These are phyloP conservation scores for Pythium inflatum DNA, from an alignment of 352 stramenopile genomes.

Conservation along the genomic window DNA sequence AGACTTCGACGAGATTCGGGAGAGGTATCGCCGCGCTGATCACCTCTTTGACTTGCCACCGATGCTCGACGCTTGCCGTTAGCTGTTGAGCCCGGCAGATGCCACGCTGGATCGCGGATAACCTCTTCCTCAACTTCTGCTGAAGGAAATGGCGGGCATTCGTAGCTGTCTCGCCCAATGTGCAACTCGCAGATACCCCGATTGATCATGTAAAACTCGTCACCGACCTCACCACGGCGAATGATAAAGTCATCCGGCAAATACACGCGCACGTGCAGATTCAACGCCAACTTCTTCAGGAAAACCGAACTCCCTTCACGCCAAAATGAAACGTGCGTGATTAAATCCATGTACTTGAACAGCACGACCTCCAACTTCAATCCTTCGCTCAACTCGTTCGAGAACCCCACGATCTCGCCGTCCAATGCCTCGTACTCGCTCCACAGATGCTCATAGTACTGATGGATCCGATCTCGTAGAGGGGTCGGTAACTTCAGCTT, in stretches of 20 bases:
- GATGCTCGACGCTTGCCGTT: conserved; percentile 23
- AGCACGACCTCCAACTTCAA: conserved; percentile 44
- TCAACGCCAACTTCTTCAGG: conserved; percentile 42
- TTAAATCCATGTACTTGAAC: conserved; percentile 43
- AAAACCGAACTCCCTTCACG: conserved; percentile 40
- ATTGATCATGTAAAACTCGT: conserved; percentile 48
- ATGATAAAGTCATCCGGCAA: conserved; percentile 52
- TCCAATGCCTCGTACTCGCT: conserved; percentile 47
- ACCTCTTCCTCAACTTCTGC: no score
- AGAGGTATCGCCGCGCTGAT: no score
- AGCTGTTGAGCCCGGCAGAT: conserved; percentile 16
- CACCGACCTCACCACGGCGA: conserved; percentile 39
- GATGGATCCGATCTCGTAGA: conserved; percentile 41
- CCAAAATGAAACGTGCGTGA: conserved; percentile 40
- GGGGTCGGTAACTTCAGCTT: conserved; percentile 37
- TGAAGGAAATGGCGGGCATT: no score
- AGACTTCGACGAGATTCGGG: no score
- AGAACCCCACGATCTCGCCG: conserved; percentile 39
- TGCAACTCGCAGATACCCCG: conserved; percentile 44
- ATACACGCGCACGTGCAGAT: conserved; percentile 39
- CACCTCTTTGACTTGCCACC: no score
- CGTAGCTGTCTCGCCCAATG: no score
- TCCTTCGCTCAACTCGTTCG: conserved; percentile 39
- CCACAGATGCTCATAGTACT: conserved; percentile 54
- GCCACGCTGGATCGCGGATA: no score